phyloP scores from a whole-genome alignment of 1,284 basidiomycete genomes.

The Apiotrichum akiyoshidainum region DNA sequence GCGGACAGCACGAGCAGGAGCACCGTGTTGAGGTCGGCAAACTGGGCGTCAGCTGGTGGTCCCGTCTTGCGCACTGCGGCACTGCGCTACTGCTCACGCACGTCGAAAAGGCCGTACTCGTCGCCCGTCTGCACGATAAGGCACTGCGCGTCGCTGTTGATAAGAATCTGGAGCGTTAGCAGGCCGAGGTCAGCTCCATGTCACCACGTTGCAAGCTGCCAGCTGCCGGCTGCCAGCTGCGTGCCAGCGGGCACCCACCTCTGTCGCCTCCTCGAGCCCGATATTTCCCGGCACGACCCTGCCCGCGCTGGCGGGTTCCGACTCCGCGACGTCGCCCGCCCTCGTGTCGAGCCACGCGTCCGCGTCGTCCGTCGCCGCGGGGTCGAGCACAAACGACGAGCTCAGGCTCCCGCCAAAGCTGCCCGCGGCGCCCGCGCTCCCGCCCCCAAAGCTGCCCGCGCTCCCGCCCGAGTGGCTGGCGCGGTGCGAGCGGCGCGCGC shows the following conservation, averaged over 20 bases:
- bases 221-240: not conserved
- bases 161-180: conserved; percentile 22
- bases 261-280: conserved; percentile 39
- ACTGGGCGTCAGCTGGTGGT: conserved; percentile 22
- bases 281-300: conserved; percentile 18
- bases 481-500: not conserved
- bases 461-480: conserved; percentile 8
- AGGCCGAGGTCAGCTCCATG: not conserved
- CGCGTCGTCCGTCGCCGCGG: conserved; percentile 14
- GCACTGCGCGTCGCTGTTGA: conserved; percentile 22
- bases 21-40: conserved; percentile 40
- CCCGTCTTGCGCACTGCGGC: no score
- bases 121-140: conserved; percentile 26
- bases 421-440: no score
- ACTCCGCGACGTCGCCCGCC: conserved; percentile 10
- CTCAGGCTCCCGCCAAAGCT: conserved; percentile 3
- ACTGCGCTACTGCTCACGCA: conserved; percentile 22
- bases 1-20: conserved; percentile 38
- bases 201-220: not conserved
- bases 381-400: conserved; percentile 19
- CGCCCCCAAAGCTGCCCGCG: conserved; percentile 12
- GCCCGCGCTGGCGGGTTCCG: not conserved
- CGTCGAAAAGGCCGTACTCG: conserved; percentile 37
- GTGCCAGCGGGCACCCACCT: conserved; percentile 19
- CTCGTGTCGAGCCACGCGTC: conserved; percentile 31